Percentiles rank a stretch among this genome's conserved stretches.
These are phyloP conservation scores for Ogataea salicorniae DNA, from an alignment of 805 yeast genomes.

Conservation along the genomic window DNA sequence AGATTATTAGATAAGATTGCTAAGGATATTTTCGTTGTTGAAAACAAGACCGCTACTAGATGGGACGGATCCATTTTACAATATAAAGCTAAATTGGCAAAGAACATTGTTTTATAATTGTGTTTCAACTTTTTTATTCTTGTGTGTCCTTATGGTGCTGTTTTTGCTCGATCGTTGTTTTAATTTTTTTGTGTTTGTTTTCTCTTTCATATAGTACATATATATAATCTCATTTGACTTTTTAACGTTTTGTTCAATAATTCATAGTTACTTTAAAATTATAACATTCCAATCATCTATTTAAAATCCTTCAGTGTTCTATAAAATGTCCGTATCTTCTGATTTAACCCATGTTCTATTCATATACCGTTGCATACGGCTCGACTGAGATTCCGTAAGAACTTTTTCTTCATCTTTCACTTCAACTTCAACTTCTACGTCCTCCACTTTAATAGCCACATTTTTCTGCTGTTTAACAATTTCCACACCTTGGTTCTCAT, in stretches of 20 bases:
- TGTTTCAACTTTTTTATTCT: slow-evolving; percentile 1
- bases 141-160: not conserved
- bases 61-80: slow-evolving; percentile 92
- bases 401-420: not conserved
- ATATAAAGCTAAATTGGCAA: slow-evolving; percentile 92
- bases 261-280: not conserved
- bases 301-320: not conserved
- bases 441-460: not conserved
- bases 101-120: slow-evolving; percentile 67
- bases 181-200: slow-evolving; percentile 1
- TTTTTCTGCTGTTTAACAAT: slow-evolving; percentile 1
- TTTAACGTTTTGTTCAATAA: not conserved
- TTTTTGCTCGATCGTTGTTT: not conserved
- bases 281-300: not conserved
- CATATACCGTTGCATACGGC: not conserved
- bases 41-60: slow-evolving; percentile 89
- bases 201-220: not conserved
- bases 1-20: slow-evolving; percentile 96
- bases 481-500: slow-evolving; percentile 16
- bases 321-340: not conserved
- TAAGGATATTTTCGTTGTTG: slow-evolving; percentile 94
- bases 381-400: not conserved
- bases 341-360: not conserved
- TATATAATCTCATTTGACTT: slow-evolving; percentile 1
- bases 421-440: not conserved